A percentile compares a stretch with the other conserved stretches of the same genome.
phyloP scores from a whole-genome alignment of 805 yeast species.

The Candida sakaeoensis region DNA sequence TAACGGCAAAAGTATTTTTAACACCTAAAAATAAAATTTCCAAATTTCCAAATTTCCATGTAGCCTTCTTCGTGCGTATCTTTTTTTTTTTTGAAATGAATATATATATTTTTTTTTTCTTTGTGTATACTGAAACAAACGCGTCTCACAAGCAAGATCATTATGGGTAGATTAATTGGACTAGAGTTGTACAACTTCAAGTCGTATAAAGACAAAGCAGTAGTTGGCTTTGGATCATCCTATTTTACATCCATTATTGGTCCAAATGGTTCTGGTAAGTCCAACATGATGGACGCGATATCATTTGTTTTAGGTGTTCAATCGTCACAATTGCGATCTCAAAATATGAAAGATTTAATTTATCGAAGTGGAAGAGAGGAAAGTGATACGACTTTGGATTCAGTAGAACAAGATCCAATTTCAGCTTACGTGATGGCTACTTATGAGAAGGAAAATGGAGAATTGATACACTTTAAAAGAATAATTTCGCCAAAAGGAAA shows the following conservation, averaged over 20 bases:
- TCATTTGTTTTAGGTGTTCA: slow-evolving; percentile 89
- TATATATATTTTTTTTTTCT: too few species aligned
- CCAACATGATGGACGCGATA: slow-evolving; percentile 96
- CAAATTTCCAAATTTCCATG: too few species aligned
- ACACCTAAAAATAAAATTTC: too few species aligned
- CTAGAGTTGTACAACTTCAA: slow-evolving; percentile 84
- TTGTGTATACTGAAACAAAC: slow-evolving; percentile 4
- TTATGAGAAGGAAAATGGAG: slow-evolving; percentile 63
- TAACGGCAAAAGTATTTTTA: too few species aligned
- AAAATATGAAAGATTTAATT: slow-evolving; percentile 68
- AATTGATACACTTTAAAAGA: slow-evolving; percentile 58
- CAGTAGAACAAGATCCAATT: slow-evolving; percentile 34
- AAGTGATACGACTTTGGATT: slow-evolving; percentile 16
- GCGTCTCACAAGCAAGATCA: slow-evolving; percentile 2
- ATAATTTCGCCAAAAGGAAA: slow-evolving; percentile 54
- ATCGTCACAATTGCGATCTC: slow-evolving; percentile 71
- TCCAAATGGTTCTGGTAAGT: slow-evolving; percentile 98
- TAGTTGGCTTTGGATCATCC: slow-evolving; percentile 78
- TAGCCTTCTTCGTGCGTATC: too few species aligned
- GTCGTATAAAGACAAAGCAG: slow-evolving; percentile 76
- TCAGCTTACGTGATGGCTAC: slow-evolving; percentile 75
- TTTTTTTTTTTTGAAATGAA: too few species aligned
- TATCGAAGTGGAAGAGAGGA: slow-evolving; percentile 55
- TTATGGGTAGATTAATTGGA: slow-evolving; percentile 81
- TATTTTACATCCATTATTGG: slow-evolving; percentile 90